Percentiles rank a stretch among this genome's conserved stretches.
Evolutionary conservation across 805 yeast species (phyloP).

Genomic region (Ogataea henricii): DNA sequence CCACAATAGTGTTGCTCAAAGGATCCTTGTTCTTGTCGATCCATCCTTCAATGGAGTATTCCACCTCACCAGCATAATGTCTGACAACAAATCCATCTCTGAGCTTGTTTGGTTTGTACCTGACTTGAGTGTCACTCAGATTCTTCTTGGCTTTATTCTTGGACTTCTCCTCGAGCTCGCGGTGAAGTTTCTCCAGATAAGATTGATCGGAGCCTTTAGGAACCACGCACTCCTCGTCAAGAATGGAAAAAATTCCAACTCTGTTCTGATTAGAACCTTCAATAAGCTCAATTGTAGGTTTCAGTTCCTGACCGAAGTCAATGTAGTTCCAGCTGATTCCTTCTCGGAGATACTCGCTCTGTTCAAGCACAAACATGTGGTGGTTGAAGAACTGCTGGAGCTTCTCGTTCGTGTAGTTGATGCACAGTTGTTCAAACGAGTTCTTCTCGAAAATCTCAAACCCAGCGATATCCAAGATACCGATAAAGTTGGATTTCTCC

Average conservation of each 20-base stretch:
- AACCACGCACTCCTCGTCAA: constrained; percentile 94
- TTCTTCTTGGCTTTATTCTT: constrained; percentile 21
- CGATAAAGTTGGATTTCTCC: constrained; percentile 46
- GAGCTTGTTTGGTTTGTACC: constrained; percentile 69
- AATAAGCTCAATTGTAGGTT: constrained; percentile 90
- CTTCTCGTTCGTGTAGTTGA: constrained; percentile 61
- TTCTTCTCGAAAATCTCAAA: constrained; percentile 60
- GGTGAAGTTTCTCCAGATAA: constrained; percentile 75
- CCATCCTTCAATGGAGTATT: constrained; percentile 91
- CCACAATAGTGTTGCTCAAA: constrained; percentile 70
- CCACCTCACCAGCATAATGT: constrained; percentile 97
- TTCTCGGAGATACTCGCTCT: constrained; percentile 59
- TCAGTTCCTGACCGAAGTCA: constrained; percentile 93
- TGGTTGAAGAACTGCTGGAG: constrained; percentile 64
- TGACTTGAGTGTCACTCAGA: constrained; percentile 34
- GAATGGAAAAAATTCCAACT: constrained; percentile 79
- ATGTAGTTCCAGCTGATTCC: constrained; percentile 71
- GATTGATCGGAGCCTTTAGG: constrained; percentile 86
- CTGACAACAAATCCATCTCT: constrained; percentile 78
- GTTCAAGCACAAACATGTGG: constrained; percentile 61
- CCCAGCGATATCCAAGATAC: constrained; percentile 63
- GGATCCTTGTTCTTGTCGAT: constrained; percentile 94
- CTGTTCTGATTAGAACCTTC: constrained; percentile 60
- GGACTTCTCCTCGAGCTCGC: constrained; percentile 55
- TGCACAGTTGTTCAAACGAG: constrained; percentile 62